These are phyloP conservation scores for Macaranga tanarius DNA, from an alignment of 441 rosid genomes.

Conservation along the genomic window DNA sequence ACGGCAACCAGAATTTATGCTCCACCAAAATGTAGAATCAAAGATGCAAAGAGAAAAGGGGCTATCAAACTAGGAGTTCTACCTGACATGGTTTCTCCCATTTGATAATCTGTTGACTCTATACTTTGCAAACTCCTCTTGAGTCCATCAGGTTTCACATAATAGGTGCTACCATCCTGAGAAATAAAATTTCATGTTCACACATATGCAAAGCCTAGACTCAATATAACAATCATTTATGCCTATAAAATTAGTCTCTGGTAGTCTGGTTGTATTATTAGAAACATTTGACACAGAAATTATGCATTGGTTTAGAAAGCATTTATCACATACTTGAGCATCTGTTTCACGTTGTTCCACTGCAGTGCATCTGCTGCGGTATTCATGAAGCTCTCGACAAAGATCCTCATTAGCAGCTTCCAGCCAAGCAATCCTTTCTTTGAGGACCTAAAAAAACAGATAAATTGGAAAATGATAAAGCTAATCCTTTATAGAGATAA, in stretches of 20 bases:
- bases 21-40: background rate
- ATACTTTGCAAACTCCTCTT: conserved; percentile 81
- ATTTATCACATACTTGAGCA: conserved; percentile 56
- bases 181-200: conserved; percentile 25
- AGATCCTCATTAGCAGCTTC: conserved; percentile 95
- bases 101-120: conserved; percentile 76
- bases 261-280: too few relatives aligned
- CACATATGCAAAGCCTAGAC: conserved; percentile 6
- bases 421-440: conserved; percentile 90
- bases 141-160: conserved; percentile 69
- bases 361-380: conserved; percentile 62
- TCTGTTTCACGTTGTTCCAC: conserved; percentile 66
- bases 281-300: background rate
- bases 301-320: too few relatives aligned
- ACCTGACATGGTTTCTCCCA: conserved; percentile 76
- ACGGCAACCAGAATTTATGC: conserved; percentile 11
- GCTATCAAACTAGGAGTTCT: conserved; percentile 12
- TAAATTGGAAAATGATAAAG: conserved; percentile 8
- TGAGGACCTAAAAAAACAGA: conserved; percentile 55
- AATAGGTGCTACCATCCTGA: conserved; percentile 69
- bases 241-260: background rate
- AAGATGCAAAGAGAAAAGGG: background rate
- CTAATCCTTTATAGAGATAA: background rate
- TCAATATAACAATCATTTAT: background rate
- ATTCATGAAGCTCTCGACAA: conserved; percentile 85